These are phyloP conservation scores for Chernovozyma sophiae-reginae DNA, from an alignment of 1,139 yeast genomes.

Conservation along the genomic window DNA sequence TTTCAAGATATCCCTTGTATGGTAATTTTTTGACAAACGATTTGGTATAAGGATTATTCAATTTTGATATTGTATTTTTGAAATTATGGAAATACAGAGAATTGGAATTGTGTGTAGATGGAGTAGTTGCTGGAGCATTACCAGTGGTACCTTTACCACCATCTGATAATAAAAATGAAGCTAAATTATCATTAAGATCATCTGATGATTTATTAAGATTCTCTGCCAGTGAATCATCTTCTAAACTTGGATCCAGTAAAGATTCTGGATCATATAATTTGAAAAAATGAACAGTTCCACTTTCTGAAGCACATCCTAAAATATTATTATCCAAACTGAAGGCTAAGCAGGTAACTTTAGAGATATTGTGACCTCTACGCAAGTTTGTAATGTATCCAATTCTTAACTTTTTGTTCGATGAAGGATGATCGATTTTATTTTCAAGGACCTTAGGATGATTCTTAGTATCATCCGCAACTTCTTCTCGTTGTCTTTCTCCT, in stretches of 20 bases:
- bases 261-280: conserved; percentile 23
- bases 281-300: conserved; percentile 68
- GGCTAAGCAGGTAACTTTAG: conserved; percentile 50
- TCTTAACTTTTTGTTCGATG: not conserved
- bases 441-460: no score
- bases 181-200: conserved; percentile 41
- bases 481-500: no score
- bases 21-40: conserved; percentile 39
- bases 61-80: conserved; percentile 8
- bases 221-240: conserved; percentile 5
- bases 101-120: not conserved
- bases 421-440: not conserved
- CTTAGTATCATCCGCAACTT: no score
- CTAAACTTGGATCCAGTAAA: conserved; percentile 2
- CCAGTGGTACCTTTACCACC: not conserved
- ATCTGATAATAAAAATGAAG: conserved; percentile 35
- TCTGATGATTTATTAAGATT: conserved; percentile 23
- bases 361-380: conserved; percentile 65
- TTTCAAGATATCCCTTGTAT: conserved; percentile 39
- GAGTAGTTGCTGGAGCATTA: not conserved
- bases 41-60: conserved; percentile 36
- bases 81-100: conserved; percentile 6
- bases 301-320: conserved; percentile 64
- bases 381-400: conserved; percentile 36
- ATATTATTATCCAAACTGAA: conserved; percentile 50